phyloP scores from a whole-genome alignment of 306 rosid species.

The Quercus ilex region DNA sequence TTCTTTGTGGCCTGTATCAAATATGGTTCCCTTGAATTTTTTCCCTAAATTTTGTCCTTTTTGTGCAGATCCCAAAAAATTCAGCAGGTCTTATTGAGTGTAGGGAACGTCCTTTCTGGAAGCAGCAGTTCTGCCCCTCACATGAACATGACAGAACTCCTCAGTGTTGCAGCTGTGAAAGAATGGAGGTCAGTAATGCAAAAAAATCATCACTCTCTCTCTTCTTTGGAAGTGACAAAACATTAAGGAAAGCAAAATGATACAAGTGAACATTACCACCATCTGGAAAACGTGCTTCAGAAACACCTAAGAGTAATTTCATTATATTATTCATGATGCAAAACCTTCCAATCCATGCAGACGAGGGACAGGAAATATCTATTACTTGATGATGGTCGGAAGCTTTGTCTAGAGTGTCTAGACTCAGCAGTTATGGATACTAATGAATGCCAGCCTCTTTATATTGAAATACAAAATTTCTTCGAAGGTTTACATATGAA shows the following conservation, averaged over 20 bases:
- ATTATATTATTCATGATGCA: slow-evolving; percentile 18
- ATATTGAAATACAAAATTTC: slow-evolving; percentile 93
- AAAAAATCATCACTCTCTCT: slow-evolving; percentile 1
- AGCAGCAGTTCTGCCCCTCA: slow-evolving; percentile 87
- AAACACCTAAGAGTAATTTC: background rate
- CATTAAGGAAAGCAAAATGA: background rate
- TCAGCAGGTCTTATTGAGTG: slow-evolving; percentile 81
- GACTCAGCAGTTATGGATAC: slow-evolving; percentile 98
- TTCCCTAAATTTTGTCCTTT: slow-evolving; percentile 2
- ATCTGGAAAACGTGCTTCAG: background rate
- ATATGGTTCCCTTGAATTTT: background rate
- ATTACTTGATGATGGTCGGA: slow-evolving; percentile 92
- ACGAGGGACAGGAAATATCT: slow-evolving; percentile 71
- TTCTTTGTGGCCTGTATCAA: background rate
- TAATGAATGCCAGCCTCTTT: slow-evolving; percentile 96
- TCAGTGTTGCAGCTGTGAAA: slow-evolving; percentile 97
- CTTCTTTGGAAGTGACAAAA: background rate
- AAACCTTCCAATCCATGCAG: slow-evolving; percentile 56
- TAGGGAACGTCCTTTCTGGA: slow-evolving; percentile 97
- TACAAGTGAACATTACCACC: background rate
- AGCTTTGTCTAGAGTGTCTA: slow-evolving; percentile 89
- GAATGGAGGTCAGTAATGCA: slow-evolving; percentile 85
- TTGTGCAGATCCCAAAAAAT: slow-evolving; percentile 77
- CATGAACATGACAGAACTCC: slow-evolving; percentile 94
- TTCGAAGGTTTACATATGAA: slow-evolving; percentile 95